Evolutionary conservation across 2,329 filamentous ascomycete genomes (phyloP), one percentile per base, ranked within the genome.

Genomic region (Cercospora nicotianae): DNA sequence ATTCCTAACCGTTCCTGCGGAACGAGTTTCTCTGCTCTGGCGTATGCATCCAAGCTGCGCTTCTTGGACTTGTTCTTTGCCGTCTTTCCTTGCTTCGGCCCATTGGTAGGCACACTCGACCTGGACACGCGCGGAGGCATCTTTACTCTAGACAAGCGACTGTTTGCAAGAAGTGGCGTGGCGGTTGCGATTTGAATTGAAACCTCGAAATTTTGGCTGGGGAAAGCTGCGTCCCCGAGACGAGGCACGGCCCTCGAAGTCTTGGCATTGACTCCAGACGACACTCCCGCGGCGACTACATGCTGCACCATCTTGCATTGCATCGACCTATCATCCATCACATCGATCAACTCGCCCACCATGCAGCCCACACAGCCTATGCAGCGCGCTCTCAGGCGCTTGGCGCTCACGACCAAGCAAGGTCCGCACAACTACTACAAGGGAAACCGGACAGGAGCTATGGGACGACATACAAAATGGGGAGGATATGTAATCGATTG

Each of bases 391-490:
- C 87, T 93, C 76, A 87, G 89, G 80, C 93, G 94, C 77, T 84
- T 94, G 67, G 86, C 87, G 63, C 87, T 99, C 77, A 97, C 92
- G 12, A 96, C 94, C 73, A 99, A 99, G 83, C 90, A 95, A 81
- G 90, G 94, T 79, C 91, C 91, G 79, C 92, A 93, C 78, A 94
- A 94, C 74, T 99, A 90, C 87, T 99, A 99, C 88, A 98, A 98
- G 86, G 95, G 95, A 78, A 97, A 91, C 75, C 87, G 94, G 58
- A 90, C 93, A 0, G 95, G 95, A 1, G 89, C 91, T 51, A 93
- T 96, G 89, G 95, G 95, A 79, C 82, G 84, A 13, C 92, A 96
- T 82, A 94, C 91, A 64, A 91, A 91, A 79, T 87, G 89, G 78
- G 95, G 94, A 80, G 90, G 90, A 61, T 99, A 95, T 80, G 80